Evolutionary conservation across 768 basidiomycete genomes (phyloP), one percentile per base, ranked within the genome.

Genomic region (Tylopilus vinaceipallidus): DNA sequence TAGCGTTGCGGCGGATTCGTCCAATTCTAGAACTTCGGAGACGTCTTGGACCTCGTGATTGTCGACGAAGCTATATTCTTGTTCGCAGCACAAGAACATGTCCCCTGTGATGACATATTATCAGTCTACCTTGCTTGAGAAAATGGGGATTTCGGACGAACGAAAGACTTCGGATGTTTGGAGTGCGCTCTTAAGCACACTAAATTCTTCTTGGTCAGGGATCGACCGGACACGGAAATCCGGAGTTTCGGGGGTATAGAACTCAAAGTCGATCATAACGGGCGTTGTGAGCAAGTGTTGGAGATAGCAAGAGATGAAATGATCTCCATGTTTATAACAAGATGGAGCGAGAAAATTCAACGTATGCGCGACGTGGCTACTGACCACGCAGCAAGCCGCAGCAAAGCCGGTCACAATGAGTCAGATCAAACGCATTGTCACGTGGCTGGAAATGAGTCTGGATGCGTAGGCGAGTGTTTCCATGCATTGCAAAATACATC

Each of bases 61-160:
- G 23, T 40, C 19, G 1, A 55, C 41, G 24, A 57, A 41, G 42
- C 34, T 26, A 42, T 52, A 45, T n/a, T 54, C 58, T 20, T 58
- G 64, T 32, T 80, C 76, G 53, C 84, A 85, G 53, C 77, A 77
- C 22, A 72, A 67, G 62, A 88, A 87, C 86, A 88, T 88, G 60
- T 84, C 76, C 23, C 75, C 86, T 87, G 62, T 44, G 38, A 52
- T 27, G 45, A 24, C 29, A 49, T 20, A 36, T 17, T 22, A 29
- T 65, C n/a, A 63, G 54, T 27, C 23, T 16, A 17, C 13, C 33
- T 27, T 38, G 16, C 24, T 2, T 27, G 29, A 37, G 45, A 45
- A 38, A 36, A 27, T 35, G 26, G n/a, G 56, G 42, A 30, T 37
- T 36, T 42, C 5, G 20, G 45, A 56, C 82, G 49, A 66, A 86